Conservation (phyloP, 1,284 basidiomycete species). For the Pseudozyma hubeiensis region DNA sequence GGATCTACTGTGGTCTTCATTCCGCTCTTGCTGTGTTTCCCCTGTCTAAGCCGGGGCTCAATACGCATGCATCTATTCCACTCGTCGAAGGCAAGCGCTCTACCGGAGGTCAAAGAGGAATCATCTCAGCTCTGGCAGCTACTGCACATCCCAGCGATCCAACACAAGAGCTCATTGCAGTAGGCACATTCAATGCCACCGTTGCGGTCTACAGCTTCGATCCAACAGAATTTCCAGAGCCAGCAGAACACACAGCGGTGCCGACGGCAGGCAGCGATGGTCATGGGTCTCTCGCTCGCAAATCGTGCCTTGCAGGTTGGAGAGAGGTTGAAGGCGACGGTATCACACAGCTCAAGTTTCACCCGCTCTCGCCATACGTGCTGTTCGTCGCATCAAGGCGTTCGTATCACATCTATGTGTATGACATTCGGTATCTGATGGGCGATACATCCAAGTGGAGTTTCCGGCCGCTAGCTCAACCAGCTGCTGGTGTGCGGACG, state of each 20-base stretch:
- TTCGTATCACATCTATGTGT: slow-evolving; percentile 47
- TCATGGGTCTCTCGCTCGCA: slow-evolving; percentile 17
- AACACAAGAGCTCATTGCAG: slow-evolving; percentile 51
- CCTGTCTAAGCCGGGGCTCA: slow-evolving; percentile 50
- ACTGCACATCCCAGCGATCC: slow-evolving; percentile 15
- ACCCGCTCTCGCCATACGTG: slow-evolving; percentile 49
- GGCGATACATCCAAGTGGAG: slow-evolving; percentile 33
- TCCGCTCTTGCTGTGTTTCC: slow-evolving; percentile 41
- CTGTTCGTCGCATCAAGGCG: slow-evolving; percentile 54
- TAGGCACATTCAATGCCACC: slow-evolving; percentile 53
- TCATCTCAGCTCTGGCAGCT: slow-evolving; percentile 48
- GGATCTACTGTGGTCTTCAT: slow-evolving; percentile 51
- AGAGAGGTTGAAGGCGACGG: slow-evolving; percentile 53
- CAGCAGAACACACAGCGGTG: slow-evolving; percentile 28
- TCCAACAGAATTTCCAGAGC: slow-evolving; percentile 17
- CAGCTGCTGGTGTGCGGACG: slow-evolving; percentile 20
- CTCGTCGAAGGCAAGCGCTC: slow-evolving; percentile 24
- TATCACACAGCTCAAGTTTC: slow-evolving; percentile 55
- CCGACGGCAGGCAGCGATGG: neutral
- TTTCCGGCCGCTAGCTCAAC: slow-evolving; percentile 34
- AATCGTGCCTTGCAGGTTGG: slow-evolving; percentile 54
- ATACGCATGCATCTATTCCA: slow-evolving; percentile 40
- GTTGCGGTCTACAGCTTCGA: slow-evolving; percentile 51
- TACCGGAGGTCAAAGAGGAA: slow-evolving; percentile 40
- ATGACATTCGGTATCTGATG: slow-evolving; percentile 51